Base-by-base conservation (phyloP, 2,329 filamentous ascomycete genomes). In the Colletotrichum brevisporum region DNA sequence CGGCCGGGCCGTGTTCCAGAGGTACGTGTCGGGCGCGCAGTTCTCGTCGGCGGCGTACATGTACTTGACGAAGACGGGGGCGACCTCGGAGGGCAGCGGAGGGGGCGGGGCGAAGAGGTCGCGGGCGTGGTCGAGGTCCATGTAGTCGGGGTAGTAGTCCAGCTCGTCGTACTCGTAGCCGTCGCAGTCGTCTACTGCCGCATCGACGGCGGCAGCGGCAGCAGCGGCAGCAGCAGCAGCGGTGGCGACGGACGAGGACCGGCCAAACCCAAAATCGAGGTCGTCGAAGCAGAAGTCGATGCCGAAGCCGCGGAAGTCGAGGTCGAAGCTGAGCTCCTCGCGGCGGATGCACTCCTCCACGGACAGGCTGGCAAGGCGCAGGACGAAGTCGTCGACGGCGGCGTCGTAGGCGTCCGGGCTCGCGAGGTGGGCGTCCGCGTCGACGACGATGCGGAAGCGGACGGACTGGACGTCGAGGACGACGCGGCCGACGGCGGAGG, bases 1-100 rank as follows among this genome's bases (percentile, higher is more conserved):
- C 43, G 81, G 81, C 39, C 75, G 74, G 16, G 78, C 75, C 72
- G 80, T 68, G 67, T 83, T 82, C 81, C 81, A 83, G 47, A 83
- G 75, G 63, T 83, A 83, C 24, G 82, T 75, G 54, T 81, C 78
- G 10, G 78, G 79, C 2, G 70, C 57, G 24, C 72, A 61, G 5
- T 74, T 75, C 52, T 80, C 78, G 60, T 76, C 76, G 31, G 69
- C 60, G 9, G 75, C 75, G 18, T 77, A 48, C 21, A 77, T 75
- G 69, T 72, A 72, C 72, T 80, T 81, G 43, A 82, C 79, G 53
- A 81, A 77, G 24, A 82, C 76, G 61, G 79, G 79, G 31, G 78
- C 63, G 26, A 70, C 67, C 36, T 68, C 63, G 21, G 64, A 70
- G 36, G 63, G 67, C 15, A 70, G 45, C n/a, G 52, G 63, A 15